Conservation (phyloP, 805 yeast genomes). For the Yamadazyma ubonensis region DNA sequence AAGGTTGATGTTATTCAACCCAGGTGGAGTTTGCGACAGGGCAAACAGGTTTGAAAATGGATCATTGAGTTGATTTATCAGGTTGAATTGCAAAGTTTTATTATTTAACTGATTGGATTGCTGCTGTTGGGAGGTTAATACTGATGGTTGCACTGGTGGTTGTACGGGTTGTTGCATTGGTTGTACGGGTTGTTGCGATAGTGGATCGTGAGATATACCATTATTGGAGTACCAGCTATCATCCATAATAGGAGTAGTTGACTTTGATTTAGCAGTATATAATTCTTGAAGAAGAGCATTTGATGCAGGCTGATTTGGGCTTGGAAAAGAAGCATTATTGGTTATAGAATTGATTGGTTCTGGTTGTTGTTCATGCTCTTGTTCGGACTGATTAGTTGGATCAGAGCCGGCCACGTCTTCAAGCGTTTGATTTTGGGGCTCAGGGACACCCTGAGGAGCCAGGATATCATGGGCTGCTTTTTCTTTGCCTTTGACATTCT, state of each 20-base stretch:
- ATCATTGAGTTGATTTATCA: conserved; percentile 6
- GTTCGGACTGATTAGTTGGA: too few species aligned
- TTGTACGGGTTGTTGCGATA: background rate
- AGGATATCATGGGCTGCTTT: too few species aligned
- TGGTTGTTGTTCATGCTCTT: too few species aligned
- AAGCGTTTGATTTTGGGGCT: conserved; percentile 8
- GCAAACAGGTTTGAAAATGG: conserved; percentile 8
- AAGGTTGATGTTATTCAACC: conserved; percentile 6
- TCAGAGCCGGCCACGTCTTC: too few species aligned
- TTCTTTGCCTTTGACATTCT: conserved; percentile 5
- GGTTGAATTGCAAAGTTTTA: background rate
- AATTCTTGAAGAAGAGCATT: conserved; percentile 10
- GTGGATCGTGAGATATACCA: background rate
- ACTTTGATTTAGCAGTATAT: conserved; percentile 1
- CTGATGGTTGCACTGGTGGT: too few species aligned
- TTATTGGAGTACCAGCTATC: conserved; percentile 4
- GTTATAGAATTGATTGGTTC: too few species aligned
- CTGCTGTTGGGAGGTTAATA: background rate
- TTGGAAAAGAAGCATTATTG: too few species aligned
- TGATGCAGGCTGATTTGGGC: background rate
- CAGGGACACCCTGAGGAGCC: too few species aligned
- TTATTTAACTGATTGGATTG: background rate
- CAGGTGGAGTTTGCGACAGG: background rate
- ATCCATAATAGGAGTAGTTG: conserved; percentile 10
- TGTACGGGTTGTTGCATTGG: conserved; percentile 3